A percentile compares a stretch with the other conserved stretches of the same genome.
Conservation (phyloP, 1,284 basidiomycete genomes). For the Abortiporus biennis region DNA sequence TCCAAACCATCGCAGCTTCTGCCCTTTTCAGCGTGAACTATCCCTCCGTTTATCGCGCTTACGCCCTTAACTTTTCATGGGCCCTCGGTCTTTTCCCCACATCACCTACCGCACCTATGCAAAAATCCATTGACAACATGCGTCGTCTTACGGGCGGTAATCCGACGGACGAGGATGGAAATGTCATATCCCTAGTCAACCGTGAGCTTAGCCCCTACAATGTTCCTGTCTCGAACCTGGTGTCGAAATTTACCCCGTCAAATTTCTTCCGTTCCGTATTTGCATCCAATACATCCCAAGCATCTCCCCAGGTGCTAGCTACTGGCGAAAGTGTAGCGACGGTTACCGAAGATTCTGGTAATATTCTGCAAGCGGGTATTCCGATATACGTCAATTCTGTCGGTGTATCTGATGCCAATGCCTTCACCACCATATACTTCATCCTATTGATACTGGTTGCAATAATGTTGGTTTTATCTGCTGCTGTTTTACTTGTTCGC, state of each 20-base stretch:
- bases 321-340: slow-evolving; percentile 41
- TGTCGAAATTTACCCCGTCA: slow-evolving; percentile 5
- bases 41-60: slow-evolving; percentile 76
- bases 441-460: slow-evolving; percentile 58
- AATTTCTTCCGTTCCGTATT: too few relatives aligned
- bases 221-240: slow-evolving; percentile 12
- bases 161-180: slow-evolving; percentile 42
- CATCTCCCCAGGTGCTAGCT: background rate
- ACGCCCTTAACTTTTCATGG: slow-evolving; percentile 87
- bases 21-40: slow-evolving; percentile 84
- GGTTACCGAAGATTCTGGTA: slow-evolving; percentile 58
- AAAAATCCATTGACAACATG: slow-evolving; percentile 78
- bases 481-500: slow-evolving; percentile 29
- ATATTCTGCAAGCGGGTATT: slow-evolving; percentile 71
- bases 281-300: too few relatives aligned
- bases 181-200: slow-evolving; percentile 72
- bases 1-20: slow-evolving; percentile 66
- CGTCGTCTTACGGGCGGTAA: slow-evolving; percentile 77
- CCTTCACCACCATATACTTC: slow-evolving; percentile 81
- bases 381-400: slow-evolving; percentile 76
- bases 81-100: slow-evolving; percentile 76
- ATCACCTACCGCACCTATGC: slow-evolving; percentile 50
- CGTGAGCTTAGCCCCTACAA: slow-evolving; percentile 79
- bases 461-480: slow-evolving; percentile 46
- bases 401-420: slow-evolving; percentile 73